phyloP scores from a whole-genome alignment of 2,329 filamentous ascomycete genomes.

The Graphilbum fragrans region DNA sequence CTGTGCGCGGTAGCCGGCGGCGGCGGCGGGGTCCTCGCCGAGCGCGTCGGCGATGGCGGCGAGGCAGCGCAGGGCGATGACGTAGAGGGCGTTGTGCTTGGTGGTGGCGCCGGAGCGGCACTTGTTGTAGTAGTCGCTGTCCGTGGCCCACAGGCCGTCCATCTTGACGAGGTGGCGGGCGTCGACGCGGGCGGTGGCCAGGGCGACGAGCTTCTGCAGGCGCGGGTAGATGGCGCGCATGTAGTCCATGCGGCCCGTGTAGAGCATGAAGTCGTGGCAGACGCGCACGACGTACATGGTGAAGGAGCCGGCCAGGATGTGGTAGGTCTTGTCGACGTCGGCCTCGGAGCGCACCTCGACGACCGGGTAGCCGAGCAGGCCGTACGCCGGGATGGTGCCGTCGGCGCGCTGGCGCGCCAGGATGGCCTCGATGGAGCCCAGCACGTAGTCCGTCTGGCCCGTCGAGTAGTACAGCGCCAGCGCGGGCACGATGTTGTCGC shows the following conservation, averaged over 20 bases:
- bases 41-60: background rate
- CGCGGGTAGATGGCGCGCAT: background rate
- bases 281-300: background rate
- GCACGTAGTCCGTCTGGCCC: background rate
- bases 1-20: background rate
- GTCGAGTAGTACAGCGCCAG: background rate
- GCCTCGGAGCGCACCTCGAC: background rate
- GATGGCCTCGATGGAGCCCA: background rate
- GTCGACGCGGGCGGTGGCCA: background rate
- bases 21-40: background rate
- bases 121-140: conserved; percentile 1
- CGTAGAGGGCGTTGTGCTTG: background rate
- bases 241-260: background rate
- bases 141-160: background rate
- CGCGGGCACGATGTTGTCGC: conserved; percentile 2
- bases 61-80: background rate
- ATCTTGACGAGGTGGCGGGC: background rate
- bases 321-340: background rate
- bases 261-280: background rate
- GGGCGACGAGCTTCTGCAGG: background rate
- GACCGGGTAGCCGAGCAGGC: background rate
- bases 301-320: background rate
- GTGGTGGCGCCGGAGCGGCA: background rate
- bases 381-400: background rate
- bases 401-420: background rate